These are phyloP conservation scores for Colletotrichum zoysiae DNA, from an alignment of 2,329 filamentous ascomycete species.

Conservation along the genomic window DNA sequence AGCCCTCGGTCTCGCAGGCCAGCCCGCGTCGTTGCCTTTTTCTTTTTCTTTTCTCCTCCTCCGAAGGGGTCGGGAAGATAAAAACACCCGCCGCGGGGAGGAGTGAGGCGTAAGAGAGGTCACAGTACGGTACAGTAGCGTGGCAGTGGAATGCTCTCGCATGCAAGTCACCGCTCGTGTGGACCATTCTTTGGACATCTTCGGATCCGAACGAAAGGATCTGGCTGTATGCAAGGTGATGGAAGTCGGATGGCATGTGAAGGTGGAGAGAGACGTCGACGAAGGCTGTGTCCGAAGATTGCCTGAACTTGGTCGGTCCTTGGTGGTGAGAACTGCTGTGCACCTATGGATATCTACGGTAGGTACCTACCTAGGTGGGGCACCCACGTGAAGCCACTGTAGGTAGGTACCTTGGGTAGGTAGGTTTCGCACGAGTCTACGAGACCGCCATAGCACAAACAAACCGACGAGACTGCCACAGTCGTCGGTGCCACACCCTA, in stretches of 20 bases:
- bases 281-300: not conserved
- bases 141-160: not conserved
- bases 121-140: not conserved
- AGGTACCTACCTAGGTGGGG: not conserved
- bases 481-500: not conserved
- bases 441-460: not conserved
- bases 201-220: not conserved
- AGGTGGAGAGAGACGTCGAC: not conserved
- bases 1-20: not conserved
- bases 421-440: not conserved
- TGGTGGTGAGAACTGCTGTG: not conserved
- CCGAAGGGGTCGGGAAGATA: constrained; percentile 1
- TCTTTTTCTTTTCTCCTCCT: fast-evolving
- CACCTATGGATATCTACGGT: not conserved
- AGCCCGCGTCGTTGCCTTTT: not conserved
- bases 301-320: no score
- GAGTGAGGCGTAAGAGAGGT: not conserved
- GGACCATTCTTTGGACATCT: not conserved
- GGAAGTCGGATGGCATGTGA: not conserved
- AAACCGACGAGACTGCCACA: not conserved
- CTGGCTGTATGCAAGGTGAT: not conserved
- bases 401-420: no score
- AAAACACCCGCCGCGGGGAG: not conserved
- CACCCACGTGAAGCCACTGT: not conserved
- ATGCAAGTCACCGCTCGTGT: not conserved